Base-by-base conservation (phyloP, 176 grass and related monocot genomes). In the Zizania latifolia region DNA sequence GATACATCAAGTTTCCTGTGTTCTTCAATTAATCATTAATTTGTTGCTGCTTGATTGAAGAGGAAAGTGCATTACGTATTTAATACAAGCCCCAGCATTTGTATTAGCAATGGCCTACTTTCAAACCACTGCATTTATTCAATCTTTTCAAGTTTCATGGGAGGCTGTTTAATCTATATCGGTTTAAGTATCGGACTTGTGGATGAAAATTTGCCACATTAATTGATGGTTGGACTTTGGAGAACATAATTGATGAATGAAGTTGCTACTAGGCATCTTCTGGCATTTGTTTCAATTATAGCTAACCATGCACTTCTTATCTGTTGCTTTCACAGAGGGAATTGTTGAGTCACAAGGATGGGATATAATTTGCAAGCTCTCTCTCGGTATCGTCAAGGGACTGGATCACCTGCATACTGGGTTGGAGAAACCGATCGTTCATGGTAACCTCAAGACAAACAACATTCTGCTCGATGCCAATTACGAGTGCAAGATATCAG, bases 391-490 rank as follows among this genome's bases (percentile, higher is more conserved):
- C 13, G 88, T 77, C 58, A 93, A 55, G 83, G 94, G 94, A 41
- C 62, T 97, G 17, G 91, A 89, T 70, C 86, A 97, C 79, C 91
- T 97, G 10, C 94, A 97, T 70, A 89, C 82, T 1, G 86, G 83
- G 16, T 21, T 87, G 34, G 83, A 81, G 22, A 97, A 89, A n/a
- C 78, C 88, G 0, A 74, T 94, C 16, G 29, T 93, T 51, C 94
- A 97, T 30, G 94, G 94, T 21, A 93, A 97, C 77, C 88, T 97
- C 17, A 97, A 97, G 78, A 80, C 90, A 3, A 94, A 82, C 75
- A 97, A 97, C 56, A 62, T 97, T 45, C 83, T 97, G 3, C 88
- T 97, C 0, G 94, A 94, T 59, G 82, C 67, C 22, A 83, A 64
- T 28, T 77, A 85, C 31, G 88, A 92, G 75, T 88, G 88, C 40